Percentiles rank a stretch among this genome's conserved stretches.
These are phyloP conservation scores for Arabidopsis hybrid DNA, from an alignment of 441 rosid species.

Conservation along the genomic window DNA sequence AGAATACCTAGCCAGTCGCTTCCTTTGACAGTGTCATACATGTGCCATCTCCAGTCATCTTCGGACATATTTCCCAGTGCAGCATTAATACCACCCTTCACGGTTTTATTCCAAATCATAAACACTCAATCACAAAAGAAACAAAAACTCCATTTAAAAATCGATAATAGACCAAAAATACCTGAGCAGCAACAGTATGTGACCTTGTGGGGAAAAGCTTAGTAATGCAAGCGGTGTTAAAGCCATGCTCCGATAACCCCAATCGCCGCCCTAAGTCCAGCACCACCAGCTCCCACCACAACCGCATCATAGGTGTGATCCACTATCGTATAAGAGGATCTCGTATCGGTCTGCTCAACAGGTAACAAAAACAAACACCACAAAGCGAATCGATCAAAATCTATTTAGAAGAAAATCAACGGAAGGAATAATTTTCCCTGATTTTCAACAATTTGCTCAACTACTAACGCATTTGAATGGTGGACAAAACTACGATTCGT, in stretches of 20 bases:
- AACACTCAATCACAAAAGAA: constrained; percentile 13
- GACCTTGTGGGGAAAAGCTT: constrained; percentile 97
- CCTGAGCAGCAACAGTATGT: constrained; percentile 99
- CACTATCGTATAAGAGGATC: constrained; percentile 74
- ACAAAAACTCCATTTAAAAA: neutral
- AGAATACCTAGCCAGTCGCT: constrained; percentile 93
- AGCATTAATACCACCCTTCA: constrained; percentile 97
- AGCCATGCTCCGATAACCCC: constrained; percentile 97
- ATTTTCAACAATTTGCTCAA: neutral
- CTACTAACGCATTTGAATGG: neutral
- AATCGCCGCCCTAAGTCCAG: constrained; percentile 92
- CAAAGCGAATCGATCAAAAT: constrained; percentile 15
- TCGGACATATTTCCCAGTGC: constrained; percentile 95
- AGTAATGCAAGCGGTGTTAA: constrained; percentile 96
- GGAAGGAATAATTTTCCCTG: neutral
- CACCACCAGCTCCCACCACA: constrained; percentile 99
- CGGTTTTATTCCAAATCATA: constrained; percentile 17
- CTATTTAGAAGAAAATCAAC: neutral
- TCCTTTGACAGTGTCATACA: constrained; percentile 99
- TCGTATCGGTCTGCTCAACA: constrained; percentile 52
- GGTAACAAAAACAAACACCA: neutral
- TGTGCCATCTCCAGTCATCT: constrained; percentile 99
- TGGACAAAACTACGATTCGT: constrained; percentile 16
- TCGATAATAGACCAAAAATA: constrained; percentile 15
- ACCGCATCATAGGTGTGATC: constrained; percentile 97